A percentile compares a stretch with the other conserved stretches of the same genome.
Evolutionary conservation across 2,329 filamentous ascomycete species (phyloP).

Genomic region (Ophiognomonia clavigignenti-juglandacearum): DNA sequence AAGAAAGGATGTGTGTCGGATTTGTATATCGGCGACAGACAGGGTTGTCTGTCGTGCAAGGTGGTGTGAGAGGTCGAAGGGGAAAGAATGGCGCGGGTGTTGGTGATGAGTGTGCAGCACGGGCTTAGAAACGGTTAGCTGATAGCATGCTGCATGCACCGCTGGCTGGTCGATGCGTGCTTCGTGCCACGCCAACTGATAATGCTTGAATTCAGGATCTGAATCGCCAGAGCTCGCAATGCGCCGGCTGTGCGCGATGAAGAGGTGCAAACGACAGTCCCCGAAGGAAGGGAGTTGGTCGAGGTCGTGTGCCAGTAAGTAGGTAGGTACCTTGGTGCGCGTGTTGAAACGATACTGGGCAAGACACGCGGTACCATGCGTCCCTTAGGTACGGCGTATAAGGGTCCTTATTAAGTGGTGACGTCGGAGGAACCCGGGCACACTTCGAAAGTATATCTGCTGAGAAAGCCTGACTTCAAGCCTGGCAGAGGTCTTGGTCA

Average conservation of each 20-base stretch:
- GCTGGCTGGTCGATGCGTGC: no score
- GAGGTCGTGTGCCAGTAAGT: background rate
- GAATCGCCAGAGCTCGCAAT: no score
- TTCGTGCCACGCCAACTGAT: no score
- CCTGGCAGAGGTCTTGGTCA: background rate
- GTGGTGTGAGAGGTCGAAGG: background rate
- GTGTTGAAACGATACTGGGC: background rate
- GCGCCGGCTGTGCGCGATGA: no score
- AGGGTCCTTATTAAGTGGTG: background rate
- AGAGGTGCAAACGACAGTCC: background rate
- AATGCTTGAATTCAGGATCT: no score
- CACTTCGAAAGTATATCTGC: slow-evolving; percentile 1
- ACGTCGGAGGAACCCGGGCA: slow-evolving; percentile 9
- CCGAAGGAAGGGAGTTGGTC: background rate
- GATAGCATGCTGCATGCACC: slow-evolving; percentile 13
- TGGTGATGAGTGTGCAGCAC: no score
- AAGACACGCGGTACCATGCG: background rate
- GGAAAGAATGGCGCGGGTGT: background rate
- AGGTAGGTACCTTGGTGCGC: slow-evolving; percentile 1
- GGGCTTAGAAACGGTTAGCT: no score
- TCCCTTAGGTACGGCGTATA: no score
- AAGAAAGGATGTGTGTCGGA: background rate
- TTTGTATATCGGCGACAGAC: slow-evolving; percentile 2
- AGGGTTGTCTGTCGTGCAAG: slow-evolving; percentile 8
- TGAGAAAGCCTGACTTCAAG: background rate